Evolutionary conservation across 2,329 filamentous ascomycete species (phyloP).

Genomic region (Aspergillus thermomutatus): DNA sequence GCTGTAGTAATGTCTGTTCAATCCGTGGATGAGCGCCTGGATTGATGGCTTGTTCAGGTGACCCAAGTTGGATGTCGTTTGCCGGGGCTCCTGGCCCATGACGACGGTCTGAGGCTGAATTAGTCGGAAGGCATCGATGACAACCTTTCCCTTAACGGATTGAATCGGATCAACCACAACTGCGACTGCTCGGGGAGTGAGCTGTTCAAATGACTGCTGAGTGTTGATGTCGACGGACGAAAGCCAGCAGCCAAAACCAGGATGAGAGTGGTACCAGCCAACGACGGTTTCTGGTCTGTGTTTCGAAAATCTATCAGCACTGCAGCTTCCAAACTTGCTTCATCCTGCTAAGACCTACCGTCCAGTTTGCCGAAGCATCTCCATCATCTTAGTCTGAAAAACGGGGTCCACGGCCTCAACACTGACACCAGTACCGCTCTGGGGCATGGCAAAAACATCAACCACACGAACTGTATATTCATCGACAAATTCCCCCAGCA

Average conservation of each 20-base stretch:
- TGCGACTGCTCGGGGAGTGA: conserved; percentile 92
- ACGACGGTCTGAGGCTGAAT: conserved; percentile 98
- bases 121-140: conserved; percentile 97
- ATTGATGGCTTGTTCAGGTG: conserved; percentile 99
- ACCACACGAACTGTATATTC: conserved; percentile 98
- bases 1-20: conserved; percentile 99
- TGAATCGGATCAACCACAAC: conserved; percentile 98
- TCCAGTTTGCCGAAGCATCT: conserved; percentile 97
- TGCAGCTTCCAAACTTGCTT: conserved; percentile 22
- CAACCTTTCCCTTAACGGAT: conserved; percentile 98
- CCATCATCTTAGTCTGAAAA: conserved; percentile 99
- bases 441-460: conserved; percentile 98
- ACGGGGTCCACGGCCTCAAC: conserved; percentile 98
- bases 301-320: conserved; percentile 8
- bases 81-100: conserved; percentile 94
- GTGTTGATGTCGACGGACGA: conserved; percentile 99
- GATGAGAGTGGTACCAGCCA: conserved; percentile 99
- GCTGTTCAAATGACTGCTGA: conserved; percentile 98
- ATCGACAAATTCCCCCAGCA: conserved; percentile 98
- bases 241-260: conserved; percentile 98
- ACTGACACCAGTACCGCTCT: conserved; percentile 95
- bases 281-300: conserved; percentile 89
- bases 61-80: conserved; percentile 95
- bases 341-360: conserved; percentile 52
- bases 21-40: conserved; percentile 93